Evolutionary conservation across 208 protist genomes (phyloP).

Genomic region (Leishmania gerbilli): DNA sequence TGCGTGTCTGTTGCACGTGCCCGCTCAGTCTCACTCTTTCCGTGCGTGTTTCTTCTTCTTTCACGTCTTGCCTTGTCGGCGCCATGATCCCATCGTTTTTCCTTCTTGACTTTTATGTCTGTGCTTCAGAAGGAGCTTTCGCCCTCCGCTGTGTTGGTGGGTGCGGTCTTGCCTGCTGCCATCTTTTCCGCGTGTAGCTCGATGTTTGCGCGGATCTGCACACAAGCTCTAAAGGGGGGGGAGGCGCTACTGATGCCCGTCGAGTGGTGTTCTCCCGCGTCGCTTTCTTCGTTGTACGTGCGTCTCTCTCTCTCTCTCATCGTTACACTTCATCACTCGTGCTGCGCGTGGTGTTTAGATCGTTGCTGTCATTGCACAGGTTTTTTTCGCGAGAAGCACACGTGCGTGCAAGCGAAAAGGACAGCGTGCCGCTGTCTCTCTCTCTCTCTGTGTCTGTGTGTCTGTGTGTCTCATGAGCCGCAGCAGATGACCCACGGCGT

Average conservation of each 20-base stretch:
- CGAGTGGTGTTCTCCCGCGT: neutral
- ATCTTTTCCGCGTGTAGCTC: neutral
- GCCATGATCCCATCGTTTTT: neutral
- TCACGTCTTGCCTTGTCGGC: neutral
- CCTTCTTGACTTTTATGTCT: neutral
- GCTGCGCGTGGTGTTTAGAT: neutral
- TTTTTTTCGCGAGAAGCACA: neutral
- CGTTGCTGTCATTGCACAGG: neutral
- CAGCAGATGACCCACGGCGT: neutral
- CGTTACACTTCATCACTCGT: neutral
- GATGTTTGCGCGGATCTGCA: neutral
- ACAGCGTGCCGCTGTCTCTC: neutral
- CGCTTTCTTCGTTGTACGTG: neutral
- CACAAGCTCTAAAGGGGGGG: neutral
- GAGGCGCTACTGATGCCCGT: neutral
- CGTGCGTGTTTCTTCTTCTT: neutral
- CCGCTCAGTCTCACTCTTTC: neutral
- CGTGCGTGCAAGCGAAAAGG: neutral
- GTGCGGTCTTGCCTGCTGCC: neutral
- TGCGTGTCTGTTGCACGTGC: neutral
- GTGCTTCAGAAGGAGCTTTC: neutral
- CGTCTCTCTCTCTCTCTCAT: neutral
- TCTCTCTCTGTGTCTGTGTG: slow-evolving; percentile 6
- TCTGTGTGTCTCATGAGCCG: neutral
- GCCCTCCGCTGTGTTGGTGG: neutral